Evolutionary conservation across 106 monocot genomes (phyloP), one percentile per base, ranked within the genome.

Genomic region (Hemerocallis citrina): DNA sequence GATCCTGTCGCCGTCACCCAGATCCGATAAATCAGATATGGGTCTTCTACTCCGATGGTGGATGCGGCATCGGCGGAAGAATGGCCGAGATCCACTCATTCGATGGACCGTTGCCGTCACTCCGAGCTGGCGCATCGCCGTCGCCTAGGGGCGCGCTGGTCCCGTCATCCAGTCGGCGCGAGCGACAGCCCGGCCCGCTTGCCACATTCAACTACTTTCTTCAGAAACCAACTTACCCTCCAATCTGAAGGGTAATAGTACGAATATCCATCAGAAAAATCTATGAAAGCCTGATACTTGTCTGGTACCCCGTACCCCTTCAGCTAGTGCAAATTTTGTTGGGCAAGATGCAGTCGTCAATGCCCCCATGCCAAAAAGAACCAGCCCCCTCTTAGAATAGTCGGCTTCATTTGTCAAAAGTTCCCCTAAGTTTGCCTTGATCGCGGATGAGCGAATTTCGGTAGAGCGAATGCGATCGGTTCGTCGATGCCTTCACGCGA

Each of bases 171-270:
- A n/a, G n/a, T n/a, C n/a, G n/a, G n/a, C n/a, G n/a, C n/a, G n/a
- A n/a, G n/a, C n/a, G n/a, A n/a, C n/a, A n/a, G n/a, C n/a, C n/a
- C n/a, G n/a, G n/a, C n/a, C n/a, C n/a, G n/a, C n/a, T n/a, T n/a
- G n/a, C n/a, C n/a, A n/a, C n/a, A n/a, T 15, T 16, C 3, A 11
- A 54, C 7, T 31, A 6, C n/a, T 31, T 54, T 32, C 3, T n/a
- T 54, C 51, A 51, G 12, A 28, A 28, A 2, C 28, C 5, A 52
- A 59, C 81, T 21, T 75, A 94, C 93, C 51, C 93, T 79, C 94
- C 94, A 94, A 68, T 94, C 89, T 2, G 85, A 75, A 24, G 94
- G 94, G 57, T 94, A 94, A 32, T 68, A 73, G 49, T 94, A 94
- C 7, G 82, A 68, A 70, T 94, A 94, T 49, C 94, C 94, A 76